Base-by-base conservation (phyloP, 1,284 basidiomycete species). In the Golubevia pallescens region DNA sequence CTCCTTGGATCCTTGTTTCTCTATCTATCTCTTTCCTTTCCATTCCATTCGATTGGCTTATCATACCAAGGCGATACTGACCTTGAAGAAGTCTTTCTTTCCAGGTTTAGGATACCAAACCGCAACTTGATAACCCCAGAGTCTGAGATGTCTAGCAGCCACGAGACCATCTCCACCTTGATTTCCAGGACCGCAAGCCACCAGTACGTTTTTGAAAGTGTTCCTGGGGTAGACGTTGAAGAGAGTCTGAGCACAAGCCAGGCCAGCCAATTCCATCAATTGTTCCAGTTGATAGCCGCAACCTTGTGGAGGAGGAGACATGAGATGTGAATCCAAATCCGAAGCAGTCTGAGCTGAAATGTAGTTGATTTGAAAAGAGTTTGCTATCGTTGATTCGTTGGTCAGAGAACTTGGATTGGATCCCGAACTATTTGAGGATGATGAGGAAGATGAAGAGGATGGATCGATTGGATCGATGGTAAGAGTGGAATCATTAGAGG, bases 241-340 rank as follows among this genome's bases (percentile, higher is more conserved):
- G 0, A 98, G 87, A 0, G 93, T 90, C 86, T 96, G 93, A 0
- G 97, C 97, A 80, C 96, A 97, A 0, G 96, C 92, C 14, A 98
- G 88, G 0, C 97, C 97, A n/a, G 97, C 97, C 1, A 99, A 90
- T 83, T 99, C 96, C 95, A 99, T 99, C 28, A 99, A 88, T 93
- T 97, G 84, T 69, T 3, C 28, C 28, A 28, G 28, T 28, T 28
- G 28, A 42, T 81, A 85, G 1, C 74, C 82, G 34, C 63, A 57
- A 3, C 74, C 74, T 0, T 66, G 56, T 13, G 42, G 42, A 48
- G 42, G 42, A 4, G 70, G 32, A 0, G 77, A 75, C 77, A 85
- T 79, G 65, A 85, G 74, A 24, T 76, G 77, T 23, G 65, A 16
- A 53, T 85, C 82, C 57, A 85, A 73, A 54, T 74, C 63, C 28